Evolutionary conservation across 805 yeast species (phyloP).

Genomic region (Cyberlindnera maclurae): DNA sequence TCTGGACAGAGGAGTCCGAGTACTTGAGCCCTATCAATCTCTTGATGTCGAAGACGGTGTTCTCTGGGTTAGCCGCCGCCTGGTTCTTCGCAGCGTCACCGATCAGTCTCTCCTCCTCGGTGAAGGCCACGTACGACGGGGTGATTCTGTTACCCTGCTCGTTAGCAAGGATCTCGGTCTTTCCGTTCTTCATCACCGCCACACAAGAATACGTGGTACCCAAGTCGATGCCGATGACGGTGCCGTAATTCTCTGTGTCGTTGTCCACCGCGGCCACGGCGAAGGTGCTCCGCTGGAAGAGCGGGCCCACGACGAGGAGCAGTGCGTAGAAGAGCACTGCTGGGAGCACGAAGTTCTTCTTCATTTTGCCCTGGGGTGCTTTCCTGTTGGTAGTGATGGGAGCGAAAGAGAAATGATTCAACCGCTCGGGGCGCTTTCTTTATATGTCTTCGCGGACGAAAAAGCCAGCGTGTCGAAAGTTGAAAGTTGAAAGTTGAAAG

Average conservation of each 20-base stretch:
- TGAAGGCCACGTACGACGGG: slow-evolving; percentile 91
- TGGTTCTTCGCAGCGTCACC: slow-evolving; percentile 98
- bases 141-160: slow-evolving; percentile 98
- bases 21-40: slow-evolving; percentile 84
- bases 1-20: slow-evolving; percentile 69
- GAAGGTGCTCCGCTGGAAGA: slow-evolving; percentile 16
- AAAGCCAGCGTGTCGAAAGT: slow-evolving; percentile 4
- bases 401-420: background rate
- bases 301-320: slow-evolving; percentile 21
- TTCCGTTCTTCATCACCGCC: slow-evolving; percentile 76
- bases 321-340: slow-evolving; percentile 27
- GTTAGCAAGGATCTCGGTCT: slow-evolving; percentile 89
- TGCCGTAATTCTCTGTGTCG: slow-evolving; percentile 43
- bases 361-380: slow-evolving; percentile 7
- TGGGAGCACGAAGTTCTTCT: slow-evolving; percentile 26
- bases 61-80: slow-evolving; percentile 80
- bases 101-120: slow-evolving; percentile 84
- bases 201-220: slow-evolving; percentile 98
- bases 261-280: slow-evolving; percentile 25
- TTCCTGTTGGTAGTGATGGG: background rate
- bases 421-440: slow-evolving; percentile 3
- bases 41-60: slow-evolving; percentile 88
- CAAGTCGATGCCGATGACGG: slow-evolving; percentile 88
- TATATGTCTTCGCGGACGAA: slow-evolving; percentile 6
- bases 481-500: too few species aligned